phyloP scores from a whole-genome alignment of 805 yeast species.

The Isabelozyma pseudorhagii region DNA sequence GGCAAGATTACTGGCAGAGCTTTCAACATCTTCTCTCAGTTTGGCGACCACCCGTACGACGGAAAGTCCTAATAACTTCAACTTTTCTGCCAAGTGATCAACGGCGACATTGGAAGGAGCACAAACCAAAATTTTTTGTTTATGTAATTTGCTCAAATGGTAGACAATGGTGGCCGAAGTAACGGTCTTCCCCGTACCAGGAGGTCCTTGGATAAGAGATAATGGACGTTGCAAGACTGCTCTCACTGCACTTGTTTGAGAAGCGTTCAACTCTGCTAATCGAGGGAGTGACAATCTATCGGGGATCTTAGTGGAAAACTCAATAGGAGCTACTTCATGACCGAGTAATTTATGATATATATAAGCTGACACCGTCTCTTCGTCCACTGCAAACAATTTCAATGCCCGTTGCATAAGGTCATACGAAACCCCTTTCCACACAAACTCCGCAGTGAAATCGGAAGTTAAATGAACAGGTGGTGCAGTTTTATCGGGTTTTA shows the following conservation, averaged over 20 bases:
- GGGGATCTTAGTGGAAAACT: constrained; percentile 63
- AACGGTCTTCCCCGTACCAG: constrained; percentile 85
- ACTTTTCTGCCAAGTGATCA: constrained; percentile 78
- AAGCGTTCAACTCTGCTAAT: constrained; percentile 67
- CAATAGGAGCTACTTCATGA: constrained; percentile 64
- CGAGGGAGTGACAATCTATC: constrained; percentile 58
- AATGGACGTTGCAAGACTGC: constrained; percentile 68
- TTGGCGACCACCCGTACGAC: constrained; percentile 78
- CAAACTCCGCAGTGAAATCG: constrained; percentile 80
- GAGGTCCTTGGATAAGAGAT: constrained; percentile 86
- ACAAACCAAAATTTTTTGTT: constrained; percentile 74
- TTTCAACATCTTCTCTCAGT: constrained; percentile 77
- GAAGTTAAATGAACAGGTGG: constrained; percentile 53
- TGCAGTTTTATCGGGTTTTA: constrained; percentile 37
- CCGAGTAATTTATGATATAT: constrained; percentile 79
- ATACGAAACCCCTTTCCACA: constrained; percentile 85
- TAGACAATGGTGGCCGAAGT: constrained; percentile 87
- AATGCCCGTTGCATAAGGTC: constrained; percentile 82
- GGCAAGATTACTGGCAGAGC: constrained; percentile 54
- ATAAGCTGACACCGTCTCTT: constrained; percentile 67
- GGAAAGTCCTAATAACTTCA: constrained; percentile 65
- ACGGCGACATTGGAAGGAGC: constrained; percentile 97
- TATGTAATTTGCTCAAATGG: constrained; percentile 62
- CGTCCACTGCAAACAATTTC: constrained; percentile 64
- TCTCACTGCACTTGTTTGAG: constrained; percentile 77